Evolutionary conservation across 768 basidiomycete genomes (phyloP).

Genomic region (Suillus spraguei): DNA sequence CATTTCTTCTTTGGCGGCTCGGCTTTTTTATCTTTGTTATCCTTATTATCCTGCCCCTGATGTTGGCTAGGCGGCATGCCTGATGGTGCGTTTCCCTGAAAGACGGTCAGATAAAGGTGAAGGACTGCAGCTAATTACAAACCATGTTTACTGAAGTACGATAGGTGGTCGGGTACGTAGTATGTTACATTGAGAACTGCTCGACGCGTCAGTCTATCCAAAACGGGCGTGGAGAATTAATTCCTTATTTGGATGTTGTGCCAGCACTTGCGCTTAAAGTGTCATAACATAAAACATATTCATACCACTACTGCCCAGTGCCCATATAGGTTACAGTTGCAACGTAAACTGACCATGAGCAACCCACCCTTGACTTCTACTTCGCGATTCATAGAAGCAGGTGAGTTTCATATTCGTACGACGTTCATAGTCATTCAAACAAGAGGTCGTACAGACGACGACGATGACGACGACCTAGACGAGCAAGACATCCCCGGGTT

Average conservation of each 20-base stretch:
- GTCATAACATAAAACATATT: too few relatives aligned
- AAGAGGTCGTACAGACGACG: conserved; percentile 41
- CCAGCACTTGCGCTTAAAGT: too few relatives aligned
- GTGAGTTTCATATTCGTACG: conserved; percentile 34
- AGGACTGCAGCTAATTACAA: conserved; percentile 4
- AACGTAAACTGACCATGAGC: conserved; percentile 22
- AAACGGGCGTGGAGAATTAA: background rate
- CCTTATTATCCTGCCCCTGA: conserved; percentile 47
- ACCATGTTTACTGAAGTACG: conserved; percentile 26
- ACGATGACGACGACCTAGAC: conserved; percentile 82
- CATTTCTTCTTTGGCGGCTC: conserved; percentile 86
- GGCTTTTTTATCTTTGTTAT: conserved; percentile 47
- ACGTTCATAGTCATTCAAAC: conserved; percentile 12
- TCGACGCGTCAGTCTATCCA: conserved; percentile 54
- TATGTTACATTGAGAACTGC: background rate
- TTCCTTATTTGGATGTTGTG: background rate
- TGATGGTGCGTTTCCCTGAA: conserved; percentile 77
- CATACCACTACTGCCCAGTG: background rate
- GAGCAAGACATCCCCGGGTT: conserved; percentile 83
- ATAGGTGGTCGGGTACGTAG: background rate
- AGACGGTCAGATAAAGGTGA: conserved; percentile 13
- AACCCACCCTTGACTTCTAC: conserved; percentile 47
- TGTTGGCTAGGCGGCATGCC: conserved; percentile 49
- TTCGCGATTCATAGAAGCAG: conserved; percentile 83
- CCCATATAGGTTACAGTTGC: background rate